These are phyloP conservation scores for Arthrinium phaeospermum DNA, from an alignment of 2,329 filamentous ascomycete species.

Conservation along the genomic window DNA sequence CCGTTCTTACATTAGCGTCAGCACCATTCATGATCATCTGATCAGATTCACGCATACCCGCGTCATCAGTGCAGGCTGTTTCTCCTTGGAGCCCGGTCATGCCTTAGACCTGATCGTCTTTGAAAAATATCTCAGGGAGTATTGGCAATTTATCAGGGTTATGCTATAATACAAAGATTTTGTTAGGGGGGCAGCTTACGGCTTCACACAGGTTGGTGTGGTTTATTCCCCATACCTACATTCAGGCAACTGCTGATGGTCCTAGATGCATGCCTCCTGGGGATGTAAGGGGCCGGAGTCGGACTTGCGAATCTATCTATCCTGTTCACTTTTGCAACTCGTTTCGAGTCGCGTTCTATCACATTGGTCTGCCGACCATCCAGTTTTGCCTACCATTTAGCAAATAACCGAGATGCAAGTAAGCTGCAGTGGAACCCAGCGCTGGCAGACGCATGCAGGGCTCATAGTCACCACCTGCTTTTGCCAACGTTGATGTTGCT, in stretches of 20 bases:
- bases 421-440: constrained; percentile 12
- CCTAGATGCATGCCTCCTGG: neutral
- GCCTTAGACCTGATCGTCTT: neutral
- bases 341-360: neutral
- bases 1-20: constrained; percentile 8
- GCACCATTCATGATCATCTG: constrained; percentile 8
- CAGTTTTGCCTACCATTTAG: neutral
- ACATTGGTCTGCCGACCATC: neutral
- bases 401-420: constrained; percentile 11
- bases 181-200: neutral
- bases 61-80: neutral
- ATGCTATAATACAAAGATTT: neutral
- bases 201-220: neutral
- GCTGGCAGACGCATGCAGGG: neutral
- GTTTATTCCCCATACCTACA: neutral
- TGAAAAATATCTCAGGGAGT: neutral
- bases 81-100: neutral
- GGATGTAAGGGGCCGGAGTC: neutral
- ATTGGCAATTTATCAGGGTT: neutral
- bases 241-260: neutral
- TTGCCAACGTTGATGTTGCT: neutral
- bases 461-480: neutral
- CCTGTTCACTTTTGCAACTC: neutral
- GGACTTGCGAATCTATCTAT: neutral
- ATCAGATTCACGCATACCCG: neutral